A percentile compares a stretch with the other conserved stretches of the same genome.
phyloP scores from a whole-genome alignment of 2,329 filamentous ascomycete genomes.

The Thyridium curvatum region DNA sequence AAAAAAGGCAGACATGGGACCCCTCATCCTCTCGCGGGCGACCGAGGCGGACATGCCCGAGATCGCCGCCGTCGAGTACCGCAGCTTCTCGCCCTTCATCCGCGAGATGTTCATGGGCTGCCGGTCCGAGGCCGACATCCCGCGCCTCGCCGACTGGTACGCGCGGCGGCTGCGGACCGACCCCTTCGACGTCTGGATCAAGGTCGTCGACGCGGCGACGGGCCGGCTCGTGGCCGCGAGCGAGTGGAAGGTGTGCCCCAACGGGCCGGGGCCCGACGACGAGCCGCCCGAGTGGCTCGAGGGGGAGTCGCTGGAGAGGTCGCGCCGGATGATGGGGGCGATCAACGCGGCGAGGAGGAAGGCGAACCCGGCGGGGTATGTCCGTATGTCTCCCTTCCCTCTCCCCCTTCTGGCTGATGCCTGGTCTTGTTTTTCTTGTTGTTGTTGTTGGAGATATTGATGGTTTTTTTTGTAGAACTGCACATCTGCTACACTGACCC shows the following conservation, averaged over 20 bases:
- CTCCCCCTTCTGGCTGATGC: neutral
- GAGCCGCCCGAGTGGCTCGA: slow-evolving; percentile 16
- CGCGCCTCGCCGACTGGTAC: slow-evolving; percentile 13
- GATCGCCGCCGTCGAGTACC: slow-evolving; percentile 8
- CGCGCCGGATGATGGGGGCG: slow-evolving; percentile 22
- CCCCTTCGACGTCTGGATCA: slow-evolving; percentile 23
- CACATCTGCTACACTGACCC: slow-evolving; percentile 30
- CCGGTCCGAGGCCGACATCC: slow-evolving; percentile 10
- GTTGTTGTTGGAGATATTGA: neutral
- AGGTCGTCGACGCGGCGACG: slow-evolving; percentile 25
- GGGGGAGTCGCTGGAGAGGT: slow-evolving; percentile 23
- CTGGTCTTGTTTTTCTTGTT: neutral
- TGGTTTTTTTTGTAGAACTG: slow-evolving; percentile 16
- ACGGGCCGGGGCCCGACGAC: slow-evolving; percentile 13
- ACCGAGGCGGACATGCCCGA: slow-evolving; percentile 8
- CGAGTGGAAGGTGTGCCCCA: slow-evolving; percentile 25
- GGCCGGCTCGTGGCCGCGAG: slow-evolving; percentile 25
- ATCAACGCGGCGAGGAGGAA: slow-evolving; percentile 21
- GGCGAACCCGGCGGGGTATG: slow-evolving; percentile 18
- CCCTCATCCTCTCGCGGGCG: slow-evolving; percentile 3
- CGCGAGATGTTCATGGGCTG: slow-evolving; percentile 11
- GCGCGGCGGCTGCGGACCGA: slow-evolving; percentile 9
- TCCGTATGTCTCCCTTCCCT: slow-evolving; percentile 21
- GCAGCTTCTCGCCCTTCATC: slow-evolving; percentile 6
- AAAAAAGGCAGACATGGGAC: neutral